Evolutionary conservation across 306 rosid genomes (phyloP), one percentile per base, ranked within the genome.

Genomic region (Comarum palustre): DNA sequence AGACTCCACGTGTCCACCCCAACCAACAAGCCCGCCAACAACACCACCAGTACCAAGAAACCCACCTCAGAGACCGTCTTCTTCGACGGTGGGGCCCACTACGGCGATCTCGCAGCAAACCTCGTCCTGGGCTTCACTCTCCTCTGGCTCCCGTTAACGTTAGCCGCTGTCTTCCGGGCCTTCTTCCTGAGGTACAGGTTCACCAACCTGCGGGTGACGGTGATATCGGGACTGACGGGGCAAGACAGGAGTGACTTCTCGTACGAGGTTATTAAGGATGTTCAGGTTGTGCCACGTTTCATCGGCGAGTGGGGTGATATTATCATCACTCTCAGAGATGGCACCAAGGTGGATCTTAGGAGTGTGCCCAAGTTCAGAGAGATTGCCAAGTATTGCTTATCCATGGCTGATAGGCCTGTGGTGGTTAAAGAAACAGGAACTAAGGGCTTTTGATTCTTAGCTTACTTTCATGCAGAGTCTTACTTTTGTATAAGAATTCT

Each of bases 1-100:
- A 77, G 71, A 68, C 82, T 91, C 69, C 83, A 78, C 80, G 97
- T 93, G 61, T 90, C 96, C 38, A 87, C 97, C 65, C 88, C 97
- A 2, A 80, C 97, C 38, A 83, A 83, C 88, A 83, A 86, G 29
- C 81, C 93, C 77, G 61, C 75, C 73, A 36, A 51, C 77, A n/a
- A 81, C 43, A 13, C 77, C 57, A 13, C 74, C 59, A 4, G 79
- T 45, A 0, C 77, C 71, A 64, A 79, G 70, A 78, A 84, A 17
- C 85, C 86, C 74, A 24, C 78, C 20, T 75, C 80, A 32, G 98
- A 94, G 70, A 83, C 82, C 48, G 45, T 94, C 41, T 94, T 83
- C 88, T 91, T 94, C 85, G 98, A 94, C 86, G 97, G 98, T 0
- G 98, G 98, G n/a, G 91, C 96, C 36, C 98, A 91, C 82, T 89